Conservation (phyloP, 2,329 filamentous ascomycete species). For the Xylaria polymorpha region DNA sequence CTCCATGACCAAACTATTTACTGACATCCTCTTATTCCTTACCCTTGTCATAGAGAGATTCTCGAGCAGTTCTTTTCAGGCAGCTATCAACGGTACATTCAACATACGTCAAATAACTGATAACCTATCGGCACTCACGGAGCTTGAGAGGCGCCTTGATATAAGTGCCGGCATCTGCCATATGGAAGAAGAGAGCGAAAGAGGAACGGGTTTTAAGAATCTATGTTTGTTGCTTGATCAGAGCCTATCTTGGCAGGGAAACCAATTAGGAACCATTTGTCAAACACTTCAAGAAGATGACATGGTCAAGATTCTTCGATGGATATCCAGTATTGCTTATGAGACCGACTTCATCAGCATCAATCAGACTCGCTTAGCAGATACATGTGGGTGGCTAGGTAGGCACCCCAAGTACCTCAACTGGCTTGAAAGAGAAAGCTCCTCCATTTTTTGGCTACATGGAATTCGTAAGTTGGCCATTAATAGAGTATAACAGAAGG, state of each 20-base stretch:
- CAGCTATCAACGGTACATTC: conserved; percentile 11
- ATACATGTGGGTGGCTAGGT: conserved; percentile 24
- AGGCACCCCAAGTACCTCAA: conserved; percentile 10
- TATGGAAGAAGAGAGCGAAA: conserved; percentile 1
- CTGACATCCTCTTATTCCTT: conserved; percentile 18
- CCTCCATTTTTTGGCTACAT: conserved; percentile 25
- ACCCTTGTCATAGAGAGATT: conserved; percentile 1
- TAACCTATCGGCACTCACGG: conserved; percentile 1
- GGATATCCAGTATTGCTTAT: conserved; percentile 19
- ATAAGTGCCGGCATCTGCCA: conserved; percentile 14
- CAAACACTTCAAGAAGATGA: conserved; percentile 5
- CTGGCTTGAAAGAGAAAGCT: conserved; percentile 17
- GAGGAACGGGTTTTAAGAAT: neutral
- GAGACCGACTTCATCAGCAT: conserved; percentile 9
- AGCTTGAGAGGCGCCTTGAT: conserved; percentile 16
- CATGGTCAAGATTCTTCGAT: conserved; percentile 11
- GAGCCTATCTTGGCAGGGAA: conserved; percentile 10
- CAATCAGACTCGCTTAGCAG: neutral
- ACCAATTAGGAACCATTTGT: conserved; percentile 1
- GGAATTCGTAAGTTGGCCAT: conserved; percentile 22
- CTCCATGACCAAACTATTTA: conserved; percentile 14
- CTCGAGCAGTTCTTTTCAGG: neutral
- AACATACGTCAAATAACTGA: conserved; percentile 4
- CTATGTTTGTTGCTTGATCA: neutral
- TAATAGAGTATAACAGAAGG: neutral